Percentiles rank a stretch among this genome's conserved stretches.
These are phyloP conservation scores for Cytospora schulzeri DNA, from an alignment of 2,329 filamentous ascomycete genomes.

Conservation along the genomic window DNA sequence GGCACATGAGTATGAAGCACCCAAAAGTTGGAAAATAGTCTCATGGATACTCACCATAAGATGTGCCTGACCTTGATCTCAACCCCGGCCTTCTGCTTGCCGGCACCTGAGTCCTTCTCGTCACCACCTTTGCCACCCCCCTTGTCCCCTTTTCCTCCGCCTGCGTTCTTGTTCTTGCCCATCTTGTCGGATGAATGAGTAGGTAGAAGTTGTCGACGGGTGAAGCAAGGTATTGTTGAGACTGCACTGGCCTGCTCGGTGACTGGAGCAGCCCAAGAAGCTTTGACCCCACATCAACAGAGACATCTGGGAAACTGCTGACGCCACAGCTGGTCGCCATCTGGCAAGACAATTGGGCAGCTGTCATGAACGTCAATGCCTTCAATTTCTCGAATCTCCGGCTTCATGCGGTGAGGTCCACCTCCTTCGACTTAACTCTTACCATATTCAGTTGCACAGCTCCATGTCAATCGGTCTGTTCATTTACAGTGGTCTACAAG, in stretches of 20 bases:
- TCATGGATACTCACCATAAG: constrained; percentile 44
- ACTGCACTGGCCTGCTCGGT: background rate
- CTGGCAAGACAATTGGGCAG: background rate
- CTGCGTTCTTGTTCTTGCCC: constrained; percentile 41
- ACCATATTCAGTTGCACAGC: background rate
- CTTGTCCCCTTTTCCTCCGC: constrained; percentile 33
- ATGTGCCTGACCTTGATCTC: constrained; percentile 77
- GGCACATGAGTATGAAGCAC: background rate
- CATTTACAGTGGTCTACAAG: background rate
- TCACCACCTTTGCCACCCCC: constrained; percentile 35
- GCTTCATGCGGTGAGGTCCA: background rate
- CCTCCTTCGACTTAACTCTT: background rate
- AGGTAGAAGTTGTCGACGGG: background rate
- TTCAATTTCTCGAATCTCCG: background rate
- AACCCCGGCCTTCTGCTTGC: constrained; percentile 58
- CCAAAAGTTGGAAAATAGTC: background rate
- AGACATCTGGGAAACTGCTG: background rate
- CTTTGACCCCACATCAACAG: background rate
- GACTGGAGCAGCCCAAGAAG: background rate
- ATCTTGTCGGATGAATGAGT: constrained; percentile 26
- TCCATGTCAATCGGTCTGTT: background rate
- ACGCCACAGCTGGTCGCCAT: background rate
- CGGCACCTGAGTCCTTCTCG: constrained; percentile 28
- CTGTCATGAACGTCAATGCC: background rate
- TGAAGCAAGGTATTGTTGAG: background rate